Conservation (phyloP, 2,329 filamentous ascomycete genomes). For the Hawksworthiomyces lignivorus region DNA sequence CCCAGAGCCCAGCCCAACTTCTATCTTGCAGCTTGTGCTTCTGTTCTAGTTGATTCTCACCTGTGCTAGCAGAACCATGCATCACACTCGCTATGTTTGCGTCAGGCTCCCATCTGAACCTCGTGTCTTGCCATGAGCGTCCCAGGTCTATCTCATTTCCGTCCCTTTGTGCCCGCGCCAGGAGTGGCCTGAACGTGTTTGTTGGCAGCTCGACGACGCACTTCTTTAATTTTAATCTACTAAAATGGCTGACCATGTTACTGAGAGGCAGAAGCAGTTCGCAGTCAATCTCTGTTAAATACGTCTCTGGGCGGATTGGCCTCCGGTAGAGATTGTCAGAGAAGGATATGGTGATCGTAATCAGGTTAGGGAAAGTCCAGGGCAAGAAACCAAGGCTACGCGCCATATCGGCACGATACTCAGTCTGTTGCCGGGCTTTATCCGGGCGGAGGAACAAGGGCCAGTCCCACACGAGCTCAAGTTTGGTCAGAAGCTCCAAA, state of each 20-base stretch:
- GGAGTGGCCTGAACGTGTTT: neutral
- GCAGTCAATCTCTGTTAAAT: no score
- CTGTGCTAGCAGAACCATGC: no score
- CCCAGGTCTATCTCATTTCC: neutral
- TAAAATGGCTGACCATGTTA: no score
- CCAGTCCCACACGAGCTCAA: conserved; percentile 1
- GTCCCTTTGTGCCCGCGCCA: neutral
- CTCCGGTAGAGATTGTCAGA: no score
- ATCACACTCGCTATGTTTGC: neutral
- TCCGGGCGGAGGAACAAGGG: neutral
- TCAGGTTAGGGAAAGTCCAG: no score
- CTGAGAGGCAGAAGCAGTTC: no score
- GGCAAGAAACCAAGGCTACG: no score
- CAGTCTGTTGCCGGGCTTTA: neutral
- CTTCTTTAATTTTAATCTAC: neutral
- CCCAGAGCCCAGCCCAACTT: neutral
- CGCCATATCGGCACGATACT: no score
- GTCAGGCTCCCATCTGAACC: neutral
- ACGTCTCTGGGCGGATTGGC: no score
- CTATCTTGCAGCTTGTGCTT: neutral
- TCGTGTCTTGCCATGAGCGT: neutral
- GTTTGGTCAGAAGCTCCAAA: neutral
- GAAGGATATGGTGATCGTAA: no score
- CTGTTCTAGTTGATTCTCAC: neutral
- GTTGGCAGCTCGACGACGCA: neutral